Base-by-base conservation (phyloP, 768 basidiomycete genomes). In the Pleurotus cornucopiae region DNA sequence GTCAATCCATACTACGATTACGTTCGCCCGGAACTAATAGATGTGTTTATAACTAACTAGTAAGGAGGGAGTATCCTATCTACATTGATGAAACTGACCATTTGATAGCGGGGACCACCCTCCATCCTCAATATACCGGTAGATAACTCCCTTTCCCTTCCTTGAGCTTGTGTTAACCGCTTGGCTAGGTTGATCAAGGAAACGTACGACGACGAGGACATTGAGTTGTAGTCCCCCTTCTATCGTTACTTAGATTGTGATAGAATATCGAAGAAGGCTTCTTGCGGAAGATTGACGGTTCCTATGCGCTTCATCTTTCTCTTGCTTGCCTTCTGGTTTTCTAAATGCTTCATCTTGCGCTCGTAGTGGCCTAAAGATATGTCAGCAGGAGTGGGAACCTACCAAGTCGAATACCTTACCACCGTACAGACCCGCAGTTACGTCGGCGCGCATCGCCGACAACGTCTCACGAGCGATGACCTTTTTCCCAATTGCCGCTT, bases 1-100 rank as follows among this genome's bases (percentile, higher is more conserved):
- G 75, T 95, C 45, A 96, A 95, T 67, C 94, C 95, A n/a, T 93
- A 91, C 68, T 98, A 90, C 67, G 97, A 99, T 71, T 95, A 96
- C 70, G 89, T 99, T 40, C 80, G 85, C 52, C 94, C 94, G 18
- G 94, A 98, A 66, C 72, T 98, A 60, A 84, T 99, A 55, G 89
- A 94, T 66, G 89, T 92, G 11, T 96, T 91, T 69, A 91, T 99
- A 63, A 98, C 94, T 11, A 98, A 99, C 62, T 91, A 98, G 96
- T 98, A 69, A 76, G 95, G 77, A 21, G 34, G 55, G 45, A 58
- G 71, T 34, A 47, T 49, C 6, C 49, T 44, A 51, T 14, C 26
- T n/a, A 34, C 16, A 18, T n/a, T 14, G 26, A 52, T 37, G 43
- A 5, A 14, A 30, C 57, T 58, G 14, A 58, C 58, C 63, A 14